Evolutionary conservation across 768 basidiomycete genomes (phyloP).

Genomic region (Stropharia rugosoannulata): DNA sequence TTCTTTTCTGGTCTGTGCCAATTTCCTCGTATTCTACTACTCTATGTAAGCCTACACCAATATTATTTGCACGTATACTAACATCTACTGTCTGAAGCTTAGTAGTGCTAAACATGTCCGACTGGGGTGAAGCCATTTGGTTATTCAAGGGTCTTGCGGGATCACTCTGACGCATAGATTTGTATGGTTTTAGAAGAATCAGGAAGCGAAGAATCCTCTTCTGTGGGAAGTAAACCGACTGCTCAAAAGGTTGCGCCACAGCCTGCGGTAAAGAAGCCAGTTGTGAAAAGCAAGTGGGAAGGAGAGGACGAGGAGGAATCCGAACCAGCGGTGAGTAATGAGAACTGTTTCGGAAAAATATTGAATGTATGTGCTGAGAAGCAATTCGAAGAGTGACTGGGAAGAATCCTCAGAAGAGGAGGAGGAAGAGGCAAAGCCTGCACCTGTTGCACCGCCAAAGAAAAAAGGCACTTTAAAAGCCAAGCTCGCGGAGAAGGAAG

Average conservation of each 20-base stretch:
- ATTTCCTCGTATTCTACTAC: not conserved
- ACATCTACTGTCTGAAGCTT: not conserved
- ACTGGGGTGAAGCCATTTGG: conserved; percentile 19
- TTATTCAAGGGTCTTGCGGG: conserved; percentile 3
- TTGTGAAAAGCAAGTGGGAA: conserved; percentile 70
- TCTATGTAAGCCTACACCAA: not conserved
- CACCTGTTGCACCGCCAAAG: conserved; percentile 68
- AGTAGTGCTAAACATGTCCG: conserved; percentile 15
- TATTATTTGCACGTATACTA: not conserved
- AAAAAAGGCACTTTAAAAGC: conserved; percentile 93
- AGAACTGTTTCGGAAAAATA: no score
- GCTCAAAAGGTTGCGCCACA: conserved; percentile 22
- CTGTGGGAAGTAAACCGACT: conserved; percentile 20
- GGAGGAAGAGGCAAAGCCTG: conserved; percentile 61
- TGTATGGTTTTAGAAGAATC: conserved; percentile 31
- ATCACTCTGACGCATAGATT: conserved; percentile 9
- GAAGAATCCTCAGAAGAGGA: conserved; percentile 53
- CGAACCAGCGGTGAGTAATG: conserved; percentile 64
- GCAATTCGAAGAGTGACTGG: conserved; percentile 83
- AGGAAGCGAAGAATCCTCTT: conserved; percentile 34
- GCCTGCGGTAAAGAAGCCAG: conserved; percentile 18
- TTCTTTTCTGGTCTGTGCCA: conserved; percentile 8
- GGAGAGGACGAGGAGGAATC: conserved; percentile 91
- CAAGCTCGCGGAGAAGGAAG: conserved; percentile 92
- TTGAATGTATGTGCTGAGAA: conserved; percentile 10